phyloP scores from a whole-genome alignment of 2,329 filamentous ascomycete species.

The Fusarium lateritium region DNA sequence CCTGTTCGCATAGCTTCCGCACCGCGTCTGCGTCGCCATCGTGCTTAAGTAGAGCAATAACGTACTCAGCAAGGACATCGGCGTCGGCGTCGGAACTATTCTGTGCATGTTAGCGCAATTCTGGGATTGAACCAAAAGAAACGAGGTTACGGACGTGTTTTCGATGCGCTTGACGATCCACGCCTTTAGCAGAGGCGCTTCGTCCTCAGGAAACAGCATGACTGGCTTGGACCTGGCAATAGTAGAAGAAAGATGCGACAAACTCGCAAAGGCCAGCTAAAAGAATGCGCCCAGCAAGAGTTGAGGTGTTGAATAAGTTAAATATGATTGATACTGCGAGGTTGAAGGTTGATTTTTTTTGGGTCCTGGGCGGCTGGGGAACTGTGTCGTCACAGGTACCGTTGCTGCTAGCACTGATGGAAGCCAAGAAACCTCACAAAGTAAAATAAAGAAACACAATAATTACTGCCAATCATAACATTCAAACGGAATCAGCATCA shows the following conservation, averaged over 20 bases:
- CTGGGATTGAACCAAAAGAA: constrained; percentile 19
- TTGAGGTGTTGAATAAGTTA: neutral
- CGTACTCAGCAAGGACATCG: constrained; percentile 87
- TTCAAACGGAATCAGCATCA: neutral
- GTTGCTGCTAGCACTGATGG: neutral
- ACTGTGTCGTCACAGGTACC: constrained; percentile 41
- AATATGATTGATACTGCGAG: constrained; percentile 21
- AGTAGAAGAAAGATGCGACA: constrained; percentile 4
- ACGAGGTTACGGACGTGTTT: constrained; percentile 71
- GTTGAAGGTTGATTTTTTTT: constrained; percentile 41
- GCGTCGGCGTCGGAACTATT: constrained; percentile 82
- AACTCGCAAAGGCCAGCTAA: constrained; percentile 4
- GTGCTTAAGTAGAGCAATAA: constrained; percentile 81
- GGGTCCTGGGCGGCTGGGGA: constrained; percentile 20
- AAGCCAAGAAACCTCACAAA: neutral
- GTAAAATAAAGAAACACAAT: neutral
- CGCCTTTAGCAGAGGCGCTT: constrained; percentile 75
- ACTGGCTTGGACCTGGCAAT: constrained; percentile 17
- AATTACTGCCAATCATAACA: neutral
- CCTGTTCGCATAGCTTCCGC: constrained; percentile 76
- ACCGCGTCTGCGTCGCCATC: constrained; percentile 77
- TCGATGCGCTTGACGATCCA: constrained; percentile 86
- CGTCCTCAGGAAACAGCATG: constrained; percentile 75
- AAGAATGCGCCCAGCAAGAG: constrained; percentile 9
- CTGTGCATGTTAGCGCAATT: constrained; percentile 23